Evolutionary conservation across 768 basidiomycete species (phyloP).

Genomic region (Cystoderma amianthinum): DNA sequence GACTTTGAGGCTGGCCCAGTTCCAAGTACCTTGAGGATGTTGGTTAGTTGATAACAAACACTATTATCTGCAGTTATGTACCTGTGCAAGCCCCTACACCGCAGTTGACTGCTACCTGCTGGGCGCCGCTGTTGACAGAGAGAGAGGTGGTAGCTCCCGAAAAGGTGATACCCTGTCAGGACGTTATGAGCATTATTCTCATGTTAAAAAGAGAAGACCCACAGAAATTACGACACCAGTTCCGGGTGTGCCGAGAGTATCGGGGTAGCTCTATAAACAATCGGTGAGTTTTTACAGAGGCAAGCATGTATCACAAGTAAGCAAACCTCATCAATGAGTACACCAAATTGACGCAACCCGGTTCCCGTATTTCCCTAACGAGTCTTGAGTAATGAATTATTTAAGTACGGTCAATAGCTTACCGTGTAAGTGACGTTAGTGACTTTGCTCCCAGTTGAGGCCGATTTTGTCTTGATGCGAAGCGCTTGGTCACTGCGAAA

Average conservation of each 20-base stretch:
- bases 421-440: conserved; percentile 43
- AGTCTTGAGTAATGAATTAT: not conserved
- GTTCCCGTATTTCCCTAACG: conserved; percentile 44
- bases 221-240: conserved; percentile 54
- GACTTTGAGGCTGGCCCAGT: conserved; percentile 39
- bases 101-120: conserved; percentile 49
- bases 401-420: conserved; percentile 6
- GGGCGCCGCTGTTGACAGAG: conserved; percentile 31
- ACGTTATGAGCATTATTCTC: not conserved
- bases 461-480: conserved; percentile 51
- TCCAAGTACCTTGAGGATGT: conserved; percentile 39
- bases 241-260: conserved; percentile 44
- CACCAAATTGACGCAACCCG: conserved; percentile 40
- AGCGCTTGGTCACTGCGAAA: conserved; percentile 40
- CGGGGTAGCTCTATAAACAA: conserved; percentile 55
- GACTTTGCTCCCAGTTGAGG: conserved; percentile 39
- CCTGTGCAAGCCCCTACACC: conserved; percentile 44
- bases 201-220: conserved; percentile 2
- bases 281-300: too few species aligned
- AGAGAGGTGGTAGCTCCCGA: conserved; percentile 30
- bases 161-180: conserved; percentile 42
- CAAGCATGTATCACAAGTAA: too few species aligned
- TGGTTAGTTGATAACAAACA: too few species aligned
- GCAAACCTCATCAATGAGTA: conserved; percentile 55
- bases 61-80: too few species aligned